phyloP scores from a whole-genome alignment of 495 filamentous ascomycete genomes.

The Amorphotheca resinae region DNA sequence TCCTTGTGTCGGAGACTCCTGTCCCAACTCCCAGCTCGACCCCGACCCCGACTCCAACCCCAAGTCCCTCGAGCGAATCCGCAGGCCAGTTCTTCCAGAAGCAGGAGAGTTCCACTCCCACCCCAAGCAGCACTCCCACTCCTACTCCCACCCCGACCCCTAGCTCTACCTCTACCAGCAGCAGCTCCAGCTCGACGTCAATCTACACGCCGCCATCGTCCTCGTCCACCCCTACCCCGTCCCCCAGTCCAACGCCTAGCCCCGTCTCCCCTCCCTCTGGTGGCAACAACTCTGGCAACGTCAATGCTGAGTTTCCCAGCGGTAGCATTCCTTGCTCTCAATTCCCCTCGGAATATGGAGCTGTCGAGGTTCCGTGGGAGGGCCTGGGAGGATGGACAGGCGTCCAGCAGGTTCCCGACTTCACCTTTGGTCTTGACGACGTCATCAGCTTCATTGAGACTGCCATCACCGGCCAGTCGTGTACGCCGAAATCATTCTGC shows the following conservation, averaged over 20 bases:
- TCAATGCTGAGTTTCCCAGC: slow-evolving; percentile 64
- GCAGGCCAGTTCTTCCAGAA: slow-evolving; percentile 13
- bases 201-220: slow-evolving; percentile 6
- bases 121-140: slow-evolving; percentile 15
- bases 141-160: slow-evolving; percentile 13
- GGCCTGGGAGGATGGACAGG: slow-evolving; percentile 67
- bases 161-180: slow-evolving; percentile 14
- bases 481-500: slow-evolving; percentile 57
- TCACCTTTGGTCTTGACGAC: slow-evolving; percentile 20
- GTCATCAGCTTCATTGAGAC: slow-evolving; percentile 45
- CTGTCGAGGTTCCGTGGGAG: slow-evolving; percentile 56
- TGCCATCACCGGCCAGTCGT: slow-evolving; percentile 48
- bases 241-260: neutral
- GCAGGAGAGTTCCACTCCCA: neutral
- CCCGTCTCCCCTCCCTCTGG: slow-evolving; percentile 1
- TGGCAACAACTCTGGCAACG: slow-evolving; percentile 24
- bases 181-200: slow-evolving; percentile 14
- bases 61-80: slow-evolving; percentile 15
- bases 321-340: slow-evolving; percentile 54
- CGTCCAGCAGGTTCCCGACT: slow-evolving; percentile 46
- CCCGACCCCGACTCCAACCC: slow-evolving; percentile 29
- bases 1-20: slow-evolving; percentile 32
- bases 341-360: slow-evolving; percentile 79
- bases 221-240: neutral
- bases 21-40: slow-evolving; percentile 14